Percentiles rank a stretch among this genome's conserved stretches.
These are phyloP conservation scores for Solanum tacnaense DNA, from an alignment of 257 asterid species.

Conservation along the genomic window DNA sequence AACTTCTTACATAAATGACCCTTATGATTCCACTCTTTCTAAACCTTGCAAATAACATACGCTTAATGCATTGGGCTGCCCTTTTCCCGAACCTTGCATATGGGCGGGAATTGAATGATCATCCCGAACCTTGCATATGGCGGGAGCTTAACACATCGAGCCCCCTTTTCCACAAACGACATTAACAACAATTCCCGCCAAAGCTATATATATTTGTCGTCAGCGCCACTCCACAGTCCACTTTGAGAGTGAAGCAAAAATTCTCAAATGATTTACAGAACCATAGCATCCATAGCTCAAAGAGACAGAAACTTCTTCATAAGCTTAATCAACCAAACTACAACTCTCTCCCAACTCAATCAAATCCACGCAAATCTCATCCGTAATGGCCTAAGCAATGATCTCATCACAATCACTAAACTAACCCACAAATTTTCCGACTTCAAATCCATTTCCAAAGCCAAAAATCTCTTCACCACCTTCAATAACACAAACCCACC, in stretches of 20 bases:
- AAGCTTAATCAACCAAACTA: conserved; percentile 32
- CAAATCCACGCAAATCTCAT: conserved; percentile 68
- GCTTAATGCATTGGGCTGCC: not conserved
- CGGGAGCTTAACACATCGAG: not conserved
- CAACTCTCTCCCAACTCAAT: conserved; percentile 36
- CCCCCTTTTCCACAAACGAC: not conserved
- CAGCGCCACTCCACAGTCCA: not conserved
- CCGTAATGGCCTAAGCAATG: conserved; percentile 27
- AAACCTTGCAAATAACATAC: not conserved
- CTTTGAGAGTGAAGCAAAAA: not conserved
- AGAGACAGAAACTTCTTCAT: conserved; percentile 46
- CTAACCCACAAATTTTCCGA: conserved; percentile 56
- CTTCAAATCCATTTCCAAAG: conserved; percentile 38
- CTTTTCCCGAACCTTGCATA: too few relatives aligned
- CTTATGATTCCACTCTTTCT: not conserved
- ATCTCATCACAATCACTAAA: conserved; percentile 50
- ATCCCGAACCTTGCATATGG: not conserved
- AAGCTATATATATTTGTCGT: not conserved
- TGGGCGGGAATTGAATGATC: too few relatives aligned
- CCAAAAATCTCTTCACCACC: conserved; percentile 44
- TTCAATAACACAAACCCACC: conserved; percentile 28
- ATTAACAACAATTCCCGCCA: not conserved
- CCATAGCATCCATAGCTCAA: conserved; percentile 17
- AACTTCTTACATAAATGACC: not conserved
- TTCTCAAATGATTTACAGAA: conserved; percentile 18